These are phyloP conservation scores for Ogataea paradorogensis DNA, from an alignment of 805 yeast species.

Conservation along the genomic window DNA sequence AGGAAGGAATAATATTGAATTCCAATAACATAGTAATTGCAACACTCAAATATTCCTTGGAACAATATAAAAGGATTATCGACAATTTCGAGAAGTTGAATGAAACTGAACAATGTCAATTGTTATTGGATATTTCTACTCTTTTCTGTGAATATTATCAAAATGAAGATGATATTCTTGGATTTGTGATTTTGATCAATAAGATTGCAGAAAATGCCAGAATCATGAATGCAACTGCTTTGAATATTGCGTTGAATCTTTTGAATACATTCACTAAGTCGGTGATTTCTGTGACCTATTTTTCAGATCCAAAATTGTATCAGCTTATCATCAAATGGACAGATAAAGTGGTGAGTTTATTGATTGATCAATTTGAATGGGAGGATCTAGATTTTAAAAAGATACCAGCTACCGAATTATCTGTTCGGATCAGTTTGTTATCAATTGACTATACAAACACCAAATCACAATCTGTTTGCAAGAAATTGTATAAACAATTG, in stretches of 20 bases:
- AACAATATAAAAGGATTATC: conserved; percentile 27
- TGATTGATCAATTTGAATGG: conserved; percentile 39
- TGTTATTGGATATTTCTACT: conserved; percentile 40
- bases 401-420: conserved; percentile 37
- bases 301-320: conserved; percentile 16
- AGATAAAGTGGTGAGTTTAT: conserved; percentile 15
- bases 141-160: conserved; percentile 36
- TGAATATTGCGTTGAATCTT: conserved; percentile 36
- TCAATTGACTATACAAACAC: conserved; percentile 34
- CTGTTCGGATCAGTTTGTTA: conserved; percentile 42
- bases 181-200: conserved; percentile 34
- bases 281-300: conserved; percentile 21
- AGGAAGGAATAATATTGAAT: conserved; percentile 37
- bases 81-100: conserved; percentile 24
- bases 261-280: conserved; percentile 34
- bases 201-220: conserved; percentile 25
- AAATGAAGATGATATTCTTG: conserved; percentile 30
- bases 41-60: conserved; percentile 44
- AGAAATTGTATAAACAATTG: conserved; percentile 45
- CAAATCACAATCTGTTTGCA: conserved; percentile 34
- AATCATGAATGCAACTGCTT: conserved; percentile 32
- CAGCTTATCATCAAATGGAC: conserved; percentile 14
- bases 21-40: conserved; percentile 45
- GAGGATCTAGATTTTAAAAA: conserved; percentile 26
- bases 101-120: conserved; percentile 34